Base-by-base conservation (phyloP, 257 asterid genomes). In the Thymus mandschuricus region DNA sequence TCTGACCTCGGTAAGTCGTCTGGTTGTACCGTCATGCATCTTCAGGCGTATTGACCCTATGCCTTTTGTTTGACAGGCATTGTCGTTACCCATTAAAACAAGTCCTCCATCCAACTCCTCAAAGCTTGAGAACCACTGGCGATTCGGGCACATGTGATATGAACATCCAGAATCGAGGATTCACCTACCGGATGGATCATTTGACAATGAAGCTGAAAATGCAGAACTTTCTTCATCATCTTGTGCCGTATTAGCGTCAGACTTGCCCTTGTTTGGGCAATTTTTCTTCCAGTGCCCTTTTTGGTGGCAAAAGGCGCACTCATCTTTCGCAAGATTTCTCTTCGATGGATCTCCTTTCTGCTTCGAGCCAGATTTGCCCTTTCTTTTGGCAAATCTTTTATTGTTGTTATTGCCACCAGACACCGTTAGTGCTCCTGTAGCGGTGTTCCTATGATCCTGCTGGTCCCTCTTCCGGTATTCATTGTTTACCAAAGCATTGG, bases 231-330 rank as follows among this genome's bases (percentile, higher is more conserved):
- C 28, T 11, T 43, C 69, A 64, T 12, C 15, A 43, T 64, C 44
- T 9, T 33, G 43, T 10, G 43, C n/a, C 44, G 30, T 5, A 48
- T 45, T 65, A 30, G 7, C 44, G 0, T 45, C 29, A 4, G 58
- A 15, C 12, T 65, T 31, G 10, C 4, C 31, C 4, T 10, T 65
- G 15, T 65, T 65, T 0, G 70, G 45, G 29, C 70, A 45, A 13
- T 65, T 28, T 27, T 46, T 65, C 58, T 65, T 65, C 70, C 58
- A 65, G 3, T 46, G 58, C 3, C 44, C 70, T 27, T 45, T 65
- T 45, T 65, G 7, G 3, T 13, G 59, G 41, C 70, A 65, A 65
- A 28, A 65, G 44, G 43, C 58, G 48, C 58, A 46, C 34, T 46
- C 70, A 46, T 65, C 58, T 1, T 46, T 46, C 1, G 2, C 69